Percentiles rank a stretch among this genome's conserved stretches.
phyloP scores from a whole-genome alignment of 2,329 filamentous ascomycete species.

The Trichoderma afroharzianum region DNA sequence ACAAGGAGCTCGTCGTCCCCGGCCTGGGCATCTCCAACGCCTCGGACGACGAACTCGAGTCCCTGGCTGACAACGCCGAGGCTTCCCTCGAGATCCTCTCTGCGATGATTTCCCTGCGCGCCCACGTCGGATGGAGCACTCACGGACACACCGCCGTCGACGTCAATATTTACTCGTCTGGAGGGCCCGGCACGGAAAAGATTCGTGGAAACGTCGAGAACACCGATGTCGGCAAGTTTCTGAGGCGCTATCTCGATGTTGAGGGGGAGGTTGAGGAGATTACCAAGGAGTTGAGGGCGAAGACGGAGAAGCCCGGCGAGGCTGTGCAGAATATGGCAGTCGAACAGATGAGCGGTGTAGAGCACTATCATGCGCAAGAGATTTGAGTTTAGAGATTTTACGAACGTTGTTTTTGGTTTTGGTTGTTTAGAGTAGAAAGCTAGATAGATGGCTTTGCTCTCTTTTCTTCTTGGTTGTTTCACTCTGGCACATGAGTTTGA shows the following conservation, averaged over 20 bases:
- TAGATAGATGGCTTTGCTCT: neutral
- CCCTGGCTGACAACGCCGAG: constrained; percentile 57
- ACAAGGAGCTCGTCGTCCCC: constrained; percentile 60
- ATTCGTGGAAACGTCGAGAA: constrained; percentile 91
- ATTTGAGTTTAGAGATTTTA: neutral
- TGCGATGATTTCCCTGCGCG: constrained; percentile 80
- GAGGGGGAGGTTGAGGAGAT: constrained; percentile 64
- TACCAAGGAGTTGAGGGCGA: constrained; percentile 68
- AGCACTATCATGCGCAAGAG: neutral
- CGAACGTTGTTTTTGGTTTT: neutral
- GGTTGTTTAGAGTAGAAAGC: neutral
- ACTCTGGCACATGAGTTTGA: neutral
- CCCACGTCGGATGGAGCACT: constrained; percentile 89
- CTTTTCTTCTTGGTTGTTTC: neutral
- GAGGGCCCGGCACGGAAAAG: constrained; percentile 58
- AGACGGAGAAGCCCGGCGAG: constrained; percentile 31
- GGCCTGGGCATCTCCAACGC: constrained; percentile 76
- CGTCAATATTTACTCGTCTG: constrained; percentile 90
- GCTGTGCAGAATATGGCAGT: neutral
- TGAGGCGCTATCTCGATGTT: constrained; percentile 73
- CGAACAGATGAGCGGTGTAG: neutral
- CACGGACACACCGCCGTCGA: constrained; percentile 93
- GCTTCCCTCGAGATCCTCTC: constrained; percentile 61
- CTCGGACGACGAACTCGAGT: constrained; percentile 64
- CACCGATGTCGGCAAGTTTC: constrained; percentile 81